phyloP scores from a whole-genome alignment of 345 rosid genomes.

The Aquilaria yunnanensis region DNA sequence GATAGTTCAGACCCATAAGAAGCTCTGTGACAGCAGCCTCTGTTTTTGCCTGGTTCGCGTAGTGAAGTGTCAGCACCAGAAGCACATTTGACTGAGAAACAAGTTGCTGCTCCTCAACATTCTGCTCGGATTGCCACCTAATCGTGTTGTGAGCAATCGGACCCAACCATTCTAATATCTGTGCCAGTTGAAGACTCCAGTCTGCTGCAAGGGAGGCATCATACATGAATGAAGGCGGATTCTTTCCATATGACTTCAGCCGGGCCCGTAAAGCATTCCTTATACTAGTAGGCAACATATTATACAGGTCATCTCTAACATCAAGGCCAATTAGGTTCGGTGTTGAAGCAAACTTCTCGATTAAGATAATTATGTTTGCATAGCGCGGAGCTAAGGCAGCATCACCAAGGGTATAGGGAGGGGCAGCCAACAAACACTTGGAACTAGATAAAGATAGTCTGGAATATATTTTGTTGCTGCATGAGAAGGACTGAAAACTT shows the following conservation, averaged over 20 bases:
- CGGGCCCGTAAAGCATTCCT: slow-evolving; percentile 32
- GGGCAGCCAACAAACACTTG: slow-evolving; percentile 33
- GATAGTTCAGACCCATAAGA: slow-evolving; percentile 51
- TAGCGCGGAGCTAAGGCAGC: slow-evolving; percentile 61
- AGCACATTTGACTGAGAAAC: slow-evolving; percentile 38
- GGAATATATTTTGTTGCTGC: slow-evolving; percentile 21
- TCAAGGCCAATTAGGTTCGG: slow-evolving; percentile 42
- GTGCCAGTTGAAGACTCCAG: slow-evolving; percentile 34
- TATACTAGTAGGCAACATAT: slow-evolving; percentile 42
- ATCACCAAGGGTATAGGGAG: slow-evolving; percentile 44
- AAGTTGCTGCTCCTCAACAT: slow-evolving; percentile 45
- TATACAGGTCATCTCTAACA: slow-evolving; percentile 45
- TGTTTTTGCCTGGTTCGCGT: slow-evolving; percentile 50
- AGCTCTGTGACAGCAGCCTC: slow-evolving; percentile 60
- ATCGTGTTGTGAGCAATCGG: slow-evolving; percentile 55
- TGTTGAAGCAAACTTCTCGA: slow-evolving; percentile 45
- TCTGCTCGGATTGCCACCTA: slow-evolving; percentile 54
- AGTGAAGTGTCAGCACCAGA: slow-evolving; percentile 57
- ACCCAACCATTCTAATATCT: slow-evolving; percentile 51
- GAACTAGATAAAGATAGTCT: slow-evolving; percentile 31
- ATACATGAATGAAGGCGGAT: slow-evolving; percentile 25
- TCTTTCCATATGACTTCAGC: slow-evolving; percentile 31
- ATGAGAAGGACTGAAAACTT: slow-evolving; percentile 12
- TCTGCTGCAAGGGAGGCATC: slow-evolving; percentile 37
- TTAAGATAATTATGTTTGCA: slow-evolving; percentile 43